These are phyloP conservation scores for Pachyrhizus erosus DNA, from an alignment of 306 rosid genomes.

Conservation along the genomic window DNA sequence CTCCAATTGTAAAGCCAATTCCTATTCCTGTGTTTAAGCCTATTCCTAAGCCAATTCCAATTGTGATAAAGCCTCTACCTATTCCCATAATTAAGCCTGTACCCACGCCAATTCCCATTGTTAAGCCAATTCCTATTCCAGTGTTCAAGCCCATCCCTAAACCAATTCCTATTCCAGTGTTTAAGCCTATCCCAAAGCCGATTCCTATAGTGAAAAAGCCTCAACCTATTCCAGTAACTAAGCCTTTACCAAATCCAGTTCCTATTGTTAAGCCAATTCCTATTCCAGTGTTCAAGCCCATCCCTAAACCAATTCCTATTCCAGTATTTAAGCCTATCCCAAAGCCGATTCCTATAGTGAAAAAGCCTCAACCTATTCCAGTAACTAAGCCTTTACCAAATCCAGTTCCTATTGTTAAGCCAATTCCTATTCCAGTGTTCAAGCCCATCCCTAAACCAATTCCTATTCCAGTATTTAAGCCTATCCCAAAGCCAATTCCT, in stretches of 20 bases:
- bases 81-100: neutral
- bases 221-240: neutral
- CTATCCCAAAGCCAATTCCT: neutral
- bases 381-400: neutral
- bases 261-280: neutral
- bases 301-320: neutral
- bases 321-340: neutral
- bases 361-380: neutral
- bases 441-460: neutral
- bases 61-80: neutral
- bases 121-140: neutral
- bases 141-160: neutral
- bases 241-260: neutral
- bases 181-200: neutral
- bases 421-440: neutral
- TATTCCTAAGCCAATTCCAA: neutral
- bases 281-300: neutral
- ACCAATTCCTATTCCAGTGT: neutral
- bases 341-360: neutral
- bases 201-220: neutral
- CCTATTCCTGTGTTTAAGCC: neutral
- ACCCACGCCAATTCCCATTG: no score
- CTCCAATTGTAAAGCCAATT: neutral
- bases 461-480: neutral
- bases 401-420: neutral